Evolutionary conservation across 2,329 filamentous ascomycete species (phyloP).

Genomic region (Dactylonectria macrodidyma): DNA sequence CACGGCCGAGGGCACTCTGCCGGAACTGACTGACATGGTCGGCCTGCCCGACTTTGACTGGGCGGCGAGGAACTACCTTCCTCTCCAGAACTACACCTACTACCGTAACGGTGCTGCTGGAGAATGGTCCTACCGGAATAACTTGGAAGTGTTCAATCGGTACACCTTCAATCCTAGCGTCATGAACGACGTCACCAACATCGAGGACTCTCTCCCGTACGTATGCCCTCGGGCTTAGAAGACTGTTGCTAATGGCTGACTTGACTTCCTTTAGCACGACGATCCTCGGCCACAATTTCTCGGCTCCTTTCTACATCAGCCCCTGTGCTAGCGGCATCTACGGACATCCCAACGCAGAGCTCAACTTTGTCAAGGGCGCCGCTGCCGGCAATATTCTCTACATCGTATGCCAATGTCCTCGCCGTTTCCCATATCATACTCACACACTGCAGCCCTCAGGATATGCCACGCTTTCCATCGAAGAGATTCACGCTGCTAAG

Average conservation of each 20-base stretch:
- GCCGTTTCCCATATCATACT: background rate
- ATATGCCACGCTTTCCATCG: constrained; percentile 50
- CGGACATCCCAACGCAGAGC: constrained; percentile 60
- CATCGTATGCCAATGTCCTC: constrained; percentile 49
- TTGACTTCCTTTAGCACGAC: constrained; percentile 48
- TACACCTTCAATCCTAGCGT: constrained; percentile 62
- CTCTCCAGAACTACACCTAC: constrained; percentile 61
- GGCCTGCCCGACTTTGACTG: constrained; percentile 68
- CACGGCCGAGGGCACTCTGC: constrained; percentile 52
- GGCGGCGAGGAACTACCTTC: constrained; percentile 63
- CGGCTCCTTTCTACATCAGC: constrained; percentile 65
- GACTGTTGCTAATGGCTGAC: background rate
- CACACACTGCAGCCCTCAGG: constrained; percentile 26
- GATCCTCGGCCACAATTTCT: constrained; percentile 65
- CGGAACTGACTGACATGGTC: constrained; percentile 58
- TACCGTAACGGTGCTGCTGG: constrained; percentile 62
- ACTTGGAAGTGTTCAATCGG: constrained; percentile 65
- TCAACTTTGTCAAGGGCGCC: constrained; percentile 64
- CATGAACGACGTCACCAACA: constrained; percentile 60
- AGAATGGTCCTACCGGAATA: constrained; percentile 69
- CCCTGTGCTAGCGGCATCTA: constrained; percentile 60
- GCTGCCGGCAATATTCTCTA: constrained; percentile 62
- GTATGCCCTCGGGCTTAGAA: background rate
- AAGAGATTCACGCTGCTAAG: constrained; percentile 53
- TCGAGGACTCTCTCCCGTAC: constrained; percentile 52